Base-by-base conservation (phyloP, 2,329 filamentous ascomycete genomes). In the Venturia carpophila region DNA sequence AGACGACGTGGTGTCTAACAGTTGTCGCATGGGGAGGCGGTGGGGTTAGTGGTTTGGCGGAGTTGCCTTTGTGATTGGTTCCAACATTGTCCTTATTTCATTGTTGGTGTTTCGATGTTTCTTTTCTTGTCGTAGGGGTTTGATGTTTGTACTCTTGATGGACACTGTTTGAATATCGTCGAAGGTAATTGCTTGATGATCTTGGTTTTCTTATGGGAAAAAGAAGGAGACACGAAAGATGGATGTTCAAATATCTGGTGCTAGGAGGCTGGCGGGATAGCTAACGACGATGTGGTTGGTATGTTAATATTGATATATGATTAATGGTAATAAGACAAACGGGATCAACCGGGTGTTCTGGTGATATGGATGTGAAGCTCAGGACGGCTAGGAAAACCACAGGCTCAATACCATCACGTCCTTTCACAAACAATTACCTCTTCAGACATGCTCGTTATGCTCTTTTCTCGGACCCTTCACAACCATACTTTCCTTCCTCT, bases 401-500 rank as follows among this genome's bases (percentile, higher is more conserved):
- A 21, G 9, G 6, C 1, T n/a, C n/a, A 9, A 47, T 19, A 24
- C 7, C 10, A 5, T 21, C 21, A 60, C 21, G 2, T 10, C 11
- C 9, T 11, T 41, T 60, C 24, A 37, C 55, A 15, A 47, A 19
- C 60, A 43, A 1, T n/a, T 13, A 47, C 45, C n/a, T 24, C 19
- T 34, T 15, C 27, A 49, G n/a, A 49, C 43, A 30, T 37, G 30
- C 19, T 64, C 62, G 6, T 64, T 55, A 27, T 49, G 30, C 43
- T 55, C 62, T 5, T 7, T n/a, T 7, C 24, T 55, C 41, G 27
- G n/a, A 5, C 45, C 45, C 24, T 24, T 45, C 19, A 30, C 43
- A 37, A 55, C 62, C 47, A 55, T 27, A 47, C 41, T 47, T 15
- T 45, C 41, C n/a, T 13, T n/a, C 62, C 62, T 64, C 43, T 55